Percentiles rank a stretch among this genome's conserved stretches.
These are phyloP conservation scores for Phyllosticta ampelicida DNA, from an alignment of 2,329 filamentous ascomycete species.

Conservation along the genomic window DNA sequence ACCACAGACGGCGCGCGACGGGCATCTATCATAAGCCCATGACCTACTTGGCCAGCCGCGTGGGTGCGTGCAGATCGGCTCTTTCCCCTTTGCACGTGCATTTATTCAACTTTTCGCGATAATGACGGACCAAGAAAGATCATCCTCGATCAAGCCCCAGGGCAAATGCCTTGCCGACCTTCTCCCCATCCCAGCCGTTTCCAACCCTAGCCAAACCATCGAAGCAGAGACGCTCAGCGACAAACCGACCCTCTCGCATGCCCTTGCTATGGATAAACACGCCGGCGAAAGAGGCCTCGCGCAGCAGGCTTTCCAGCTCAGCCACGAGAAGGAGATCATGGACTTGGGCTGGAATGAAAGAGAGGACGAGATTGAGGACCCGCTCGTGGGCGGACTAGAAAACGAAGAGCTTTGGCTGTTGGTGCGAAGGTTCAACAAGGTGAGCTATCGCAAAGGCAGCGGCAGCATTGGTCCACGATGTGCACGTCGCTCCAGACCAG, in stretches of 20 bases:
- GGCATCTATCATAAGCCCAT: neutral
- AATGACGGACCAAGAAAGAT: neutral
- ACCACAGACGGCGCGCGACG: neutral
- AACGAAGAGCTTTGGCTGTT: slow-evolving; percentile 68
- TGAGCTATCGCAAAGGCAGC: slow-evolving; percentile 17
- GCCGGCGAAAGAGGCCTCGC: slow-evolving; percentile 32
- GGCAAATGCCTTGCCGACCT: slow-evolving; percentile 27
- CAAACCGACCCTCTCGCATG: slow-evolving; percentile 37
- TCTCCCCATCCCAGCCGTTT: slow-evolving; percentile 24
- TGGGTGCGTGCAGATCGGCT: neutral
- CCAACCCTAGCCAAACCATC: slow-evolving; percentile 17
- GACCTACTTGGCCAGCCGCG: neutral
- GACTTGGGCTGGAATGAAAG: slow-evolving; percentile 61
- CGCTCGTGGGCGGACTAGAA: slow-evolving; percentile 54
- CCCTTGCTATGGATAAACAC: slow-evolving; percentile 37
- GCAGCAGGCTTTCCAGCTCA: slow-evolving; percentile 19
- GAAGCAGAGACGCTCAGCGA: slow-evolving; percentile 27
- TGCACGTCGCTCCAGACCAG: neutral
- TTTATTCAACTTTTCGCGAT: neutral
- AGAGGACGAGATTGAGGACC: slow-evolving; percentile 44
- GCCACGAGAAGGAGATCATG: slow-evolving; percentile 43
- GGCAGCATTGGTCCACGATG: neutral
- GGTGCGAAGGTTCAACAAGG: slow-evolving; percentile 64
- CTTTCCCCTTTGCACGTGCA: neutral
- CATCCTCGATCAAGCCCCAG: neutral